These are phyloP conservation scores for Geosmithia morbida DNA, from an alignment of 2,329 filamentous ascomycete species.

Conservation along the genomic window DNA sequence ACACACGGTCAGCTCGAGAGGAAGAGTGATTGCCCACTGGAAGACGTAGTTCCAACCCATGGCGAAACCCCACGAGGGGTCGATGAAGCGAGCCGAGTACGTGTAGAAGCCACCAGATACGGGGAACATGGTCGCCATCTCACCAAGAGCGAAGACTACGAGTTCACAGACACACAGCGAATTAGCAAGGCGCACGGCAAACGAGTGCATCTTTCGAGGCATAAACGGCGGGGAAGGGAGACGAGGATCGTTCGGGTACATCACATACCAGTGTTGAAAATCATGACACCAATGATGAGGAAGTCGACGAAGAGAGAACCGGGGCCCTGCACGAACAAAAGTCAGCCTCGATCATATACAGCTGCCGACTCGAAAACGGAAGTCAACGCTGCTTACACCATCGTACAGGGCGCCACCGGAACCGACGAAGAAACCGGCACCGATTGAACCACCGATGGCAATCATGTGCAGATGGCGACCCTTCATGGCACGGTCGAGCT, in stretches of 20 bases:
- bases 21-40: conserved; percentile 31
- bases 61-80: conserved; percentile 40
- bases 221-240: too few species aligned
- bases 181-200: too few species aligned
- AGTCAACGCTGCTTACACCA: too few species aligned
- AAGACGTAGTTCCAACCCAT: conserved; percentile 36
- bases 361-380: too few species aligned
- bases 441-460: conserved; percentile 36
- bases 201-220: too few species aligned
- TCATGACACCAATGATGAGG: conserved; percentile 35
- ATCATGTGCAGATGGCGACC: conserved; percentile 44
- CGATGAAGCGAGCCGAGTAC: conserved; percentile 43
- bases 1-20: conserved; percentile 33
- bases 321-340: conserved; percentile 13
- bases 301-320: conserved; percentile 24
- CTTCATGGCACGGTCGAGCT: conserved; percentile 31
- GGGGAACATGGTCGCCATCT: conserved; percentile 42
- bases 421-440: conserved; percentile 42
- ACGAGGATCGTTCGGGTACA: too few species aligned
- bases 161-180: not conserved
- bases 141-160: conserved; percentile 38
- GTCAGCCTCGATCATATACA: too few species aligned
- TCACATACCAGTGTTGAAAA: conserved; percentile 29
- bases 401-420: conserved; percentile 32
- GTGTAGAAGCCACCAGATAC: conserved; percentile 46